phyloP scores from a whole-genome alignment of 192 early-diverging fungal species.

The Backusella psychrophila region DNA sequence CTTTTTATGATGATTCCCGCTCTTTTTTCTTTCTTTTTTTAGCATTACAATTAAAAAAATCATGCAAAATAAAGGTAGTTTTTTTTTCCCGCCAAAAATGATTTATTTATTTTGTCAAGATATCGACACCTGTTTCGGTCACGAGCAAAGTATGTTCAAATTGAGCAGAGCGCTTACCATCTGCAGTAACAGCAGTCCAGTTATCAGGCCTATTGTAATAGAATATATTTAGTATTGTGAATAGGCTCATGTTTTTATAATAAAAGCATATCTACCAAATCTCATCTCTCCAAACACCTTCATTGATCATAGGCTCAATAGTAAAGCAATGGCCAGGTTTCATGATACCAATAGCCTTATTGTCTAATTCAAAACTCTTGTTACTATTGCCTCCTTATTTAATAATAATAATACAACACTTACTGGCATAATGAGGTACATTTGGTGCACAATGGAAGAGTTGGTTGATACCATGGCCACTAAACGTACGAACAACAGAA shows the following conservation, averaged over 20 bases:
- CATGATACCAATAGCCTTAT: conserved; percentile 95
- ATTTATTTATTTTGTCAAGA: conserved; percentile 54
- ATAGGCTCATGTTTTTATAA: not conserved
- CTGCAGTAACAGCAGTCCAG: conserved; percentile 89
- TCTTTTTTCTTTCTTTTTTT: not conserved
- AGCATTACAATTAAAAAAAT: not conserved
- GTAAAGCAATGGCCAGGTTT: conserved; percentile 96
- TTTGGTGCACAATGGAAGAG: conserved; percentile 90
- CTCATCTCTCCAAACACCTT: conserved; percentile 67
- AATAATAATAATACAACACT: not conserved
- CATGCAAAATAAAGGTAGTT: not conserved
- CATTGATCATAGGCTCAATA: conserved; percentile 99
- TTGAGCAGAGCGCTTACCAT: conserved; percentile 95
- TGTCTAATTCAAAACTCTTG: conserved; percentile 40
- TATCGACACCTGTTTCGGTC: conserved; percentile 87
- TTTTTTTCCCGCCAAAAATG: conserved; percentile 8
- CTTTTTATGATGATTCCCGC: not conserved
- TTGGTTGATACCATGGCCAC: conserved; percentile 87
- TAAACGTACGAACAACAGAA: conserved; percentile 88
- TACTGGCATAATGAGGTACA: conserved; percentile 89
- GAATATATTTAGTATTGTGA: not conserved
- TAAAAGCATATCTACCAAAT: conserved; percentile 41
- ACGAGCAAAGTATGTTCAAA: conserved; percentile 96
- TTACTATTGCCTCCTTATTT: not conserved
- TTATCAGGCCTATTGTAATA: conserved; percentile 52